A percentile compares a stretch with the other conserved stretches of the same genome.
These are phyloP conservation scores for Penicillium paneum DNA, from an alignment of 2,329 filamentous ascomycete species.

Conservation along the genomic window DNA sequence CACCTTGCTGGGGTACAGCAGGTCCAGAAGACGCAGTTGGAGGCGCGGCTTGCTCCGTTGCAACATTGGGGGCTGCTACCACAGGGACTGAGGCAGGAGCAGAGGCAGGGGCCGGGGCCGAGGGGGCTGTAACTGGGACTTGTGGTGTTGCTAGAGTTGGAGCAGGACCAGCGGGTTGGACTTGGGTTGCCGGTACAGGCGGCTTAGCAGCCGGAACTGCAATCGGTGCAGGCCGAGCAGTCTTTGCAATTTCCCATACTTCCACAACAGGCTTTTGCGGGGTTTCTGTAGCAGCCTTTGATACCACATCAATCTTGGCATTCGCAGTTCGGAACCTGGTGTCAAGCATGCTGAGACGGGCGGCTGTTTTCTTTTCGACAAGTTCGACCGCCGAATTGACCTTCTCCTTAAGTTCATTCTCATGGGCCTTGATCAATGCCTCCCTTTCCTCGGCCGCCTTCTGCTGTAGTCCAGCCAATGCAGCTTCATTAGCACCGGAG, in stretches of 20 bases:
- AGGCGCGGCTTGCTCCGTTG: not conserved
- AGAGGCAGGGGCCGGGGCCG: constrained; percentile 13
- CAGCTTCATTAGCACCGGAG: constrained; percentile 31
- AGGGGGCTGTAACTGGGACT: not conserved
- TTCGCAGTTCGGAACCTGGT: constrained; percentile 62
- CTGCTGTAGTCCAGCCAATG: constrained; percentile 38
- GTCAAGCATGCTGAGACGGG: constrained; percentile 76
- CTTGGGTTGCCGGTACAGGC: constrained; percentile 19
- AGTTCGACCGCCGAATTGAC: constrained; percentile 63
- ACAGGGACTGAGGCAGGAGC: not conserved
- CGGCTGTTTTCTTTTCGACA: constrained; percentile 68
- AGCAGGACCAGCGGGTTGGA: constrained; percentile 20
- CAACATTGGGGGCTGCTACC: not conserved
- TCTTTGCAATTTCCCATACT: constrained; percentile 80
- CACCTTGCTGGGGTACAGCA: constrained; percentile 15
- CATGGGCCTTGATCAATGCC: constrained; percentile 46
- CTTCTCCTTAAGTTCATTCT: constrained; percentile 57
- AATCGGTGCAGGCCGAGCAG: constrained; percentile 53
- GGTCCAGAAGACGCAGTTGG: constrained; percentile 1
- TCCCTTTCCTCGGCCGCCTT: constrained; percentile 42
- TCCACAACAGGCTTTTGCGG: constrained; percentile 78
- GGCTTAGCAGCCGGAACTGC: constrained; percentile 32
- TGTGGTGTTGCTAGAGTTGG: constrained; percentile 13
- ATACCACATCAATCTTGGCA: constrained; percentile 74
- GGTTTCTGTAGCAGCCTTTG: constrained; percentile 79